Evolutionary conservation across 805 yeast species (phyloP).

Genomic region (Teunomyces atbi): DNA sequence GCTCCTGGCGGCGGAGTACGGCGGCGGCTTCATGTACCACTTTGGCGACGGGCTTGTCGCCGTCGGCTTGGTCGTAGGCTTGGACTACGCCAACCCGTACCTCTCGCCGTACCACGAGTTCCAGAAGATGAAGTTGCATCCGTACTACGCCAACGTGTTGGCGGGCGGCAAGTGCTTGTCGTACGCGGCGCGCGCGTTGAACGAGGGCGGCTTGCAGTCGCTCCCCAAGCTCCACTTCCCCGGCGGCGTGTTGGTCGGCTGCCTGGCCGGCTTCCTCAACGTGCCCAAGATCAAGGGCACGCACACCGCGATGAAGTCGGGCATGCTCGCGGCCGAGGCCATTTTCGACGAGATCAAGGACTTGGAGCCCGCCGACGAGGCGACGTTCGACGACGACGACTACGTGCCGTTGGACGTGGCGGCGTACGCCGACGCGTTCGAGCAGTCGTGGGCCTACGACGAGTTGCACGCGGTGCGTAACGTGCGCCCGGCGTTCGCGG

Average conservation of each 20-base stretch:
- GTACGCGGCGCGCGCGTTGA: conserved; percentile 93
- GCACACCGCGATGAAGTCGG: conserved; percentile 96
- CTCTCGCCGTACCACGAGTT: conserved; percentile 94
- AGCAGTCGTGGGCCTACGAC: conserved; percentile 79
- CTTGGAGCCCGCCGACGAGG: conserved; percentile 46
- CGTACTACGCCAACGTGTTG: conserved; percentile 69
- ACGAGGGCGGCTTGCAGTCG: conserved; percentile 95
- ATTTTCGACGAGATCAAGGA: conserved; percentile 50
- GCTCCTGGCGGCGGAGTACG: conserved; percentile 67
- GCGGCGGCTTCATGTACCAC: conserved; percentile 97
- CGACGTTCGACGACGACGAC: conserved; percentile 36
- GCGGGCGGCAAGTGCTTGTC: conserved; percentile 90
- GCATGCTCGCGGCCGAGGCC: conserved; percentile 90
- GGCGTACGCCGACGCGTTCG: conserved; percentile 61
- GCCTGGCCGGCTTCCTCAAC: conserved; percentile 94
- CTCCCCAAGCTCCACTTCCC: conserved; percentile 91
- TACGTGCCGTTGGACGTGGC: conserved; percentile 41
- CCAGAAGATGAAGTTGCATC: conserved; percentile 91
- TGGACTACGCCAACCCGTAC: conserved; percentile 94
- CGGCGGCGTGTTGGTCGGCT: conserved; percentile 94
- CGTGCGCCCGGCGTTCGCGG: conserved; percentile 86
- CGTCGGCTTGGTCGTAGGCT: conserved; percentile 91
- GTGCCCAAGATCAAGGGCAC: conserved; percentile 98
- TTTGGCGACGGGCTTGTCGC: conserved; percentile 91
- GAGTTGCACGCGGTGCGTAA: conserved; percentile 86